phyloP scores from a whole-genome alignment of 495 filamentous ascomycete genomes.

The Entonaema liquescens region DNA sequence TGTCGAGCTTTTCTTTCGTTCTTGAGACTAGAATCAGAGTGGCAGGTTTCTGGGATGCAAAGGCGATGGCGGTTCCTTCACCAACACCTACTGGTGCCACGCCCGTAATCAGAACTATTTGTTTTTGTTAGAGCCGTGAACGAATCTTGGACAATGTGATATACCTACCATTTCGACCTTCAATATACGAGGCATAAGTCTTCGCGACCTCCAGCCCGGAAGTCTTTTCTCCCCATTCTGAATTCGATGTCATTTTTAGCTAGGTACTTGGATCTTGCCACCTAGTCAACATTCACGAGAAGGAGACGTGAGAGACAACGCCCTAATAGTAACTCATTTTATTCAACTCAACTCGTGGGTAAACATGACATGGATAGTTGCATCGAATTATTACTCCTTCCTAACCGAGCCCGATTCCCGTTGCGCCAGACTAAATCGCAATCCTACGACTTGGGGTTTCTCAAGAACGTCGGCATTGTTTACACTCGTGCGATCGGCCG shows the following conservation, averaged over 20 bases:
- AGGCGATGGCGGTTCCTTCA: conserved; percentile 59
- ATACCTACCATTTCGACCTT: conserved; percentile 47
- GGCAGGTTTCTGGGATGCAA: conserved; percentile 61
- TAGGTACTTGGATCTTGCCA: background rate
- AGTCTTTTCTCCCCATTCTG: conserved; percentile 55
- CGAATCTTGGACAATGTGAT: background rate
- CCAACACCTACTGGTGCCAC: conserved; percentile 64
- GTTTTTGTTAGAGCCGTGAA: background rate
- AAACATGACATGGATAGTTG: background rate
- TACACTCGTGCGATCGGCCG: conserved; percentile 17
- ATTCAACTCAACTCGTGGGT: background rate
- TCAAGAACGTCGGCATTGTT: conserved; percentile 24
- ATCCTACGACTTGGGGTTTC: conserved; percentile 6
- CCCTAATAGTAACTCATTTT: background rate
- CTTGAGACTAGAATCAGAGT: conserved; percentile 65
- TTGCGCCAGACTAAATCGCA: conserved; percentile 7
- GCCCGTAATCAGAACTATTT: conserved; percentile 58
- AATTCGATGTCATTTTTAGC: conserved; percentile 53
- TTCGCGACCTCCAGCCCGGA: conserved; percentile 55
- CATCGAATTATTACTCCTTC: background rate
- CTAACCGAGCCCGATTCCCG: conserved; percentile 27
- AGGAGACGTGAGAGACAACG: background rate
- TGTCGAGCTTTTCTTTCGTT: conserved; percentile 58
- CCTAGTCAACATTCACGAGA: background rate
- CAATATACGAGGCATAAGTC: conserved; percentile 51